Percentiles rank a stretch among this genome's conserved stretches.
Evolutionary conservation across 176 grass and related monocot species (phyloP).

Genomic region (Musa beccarii): DNA sequence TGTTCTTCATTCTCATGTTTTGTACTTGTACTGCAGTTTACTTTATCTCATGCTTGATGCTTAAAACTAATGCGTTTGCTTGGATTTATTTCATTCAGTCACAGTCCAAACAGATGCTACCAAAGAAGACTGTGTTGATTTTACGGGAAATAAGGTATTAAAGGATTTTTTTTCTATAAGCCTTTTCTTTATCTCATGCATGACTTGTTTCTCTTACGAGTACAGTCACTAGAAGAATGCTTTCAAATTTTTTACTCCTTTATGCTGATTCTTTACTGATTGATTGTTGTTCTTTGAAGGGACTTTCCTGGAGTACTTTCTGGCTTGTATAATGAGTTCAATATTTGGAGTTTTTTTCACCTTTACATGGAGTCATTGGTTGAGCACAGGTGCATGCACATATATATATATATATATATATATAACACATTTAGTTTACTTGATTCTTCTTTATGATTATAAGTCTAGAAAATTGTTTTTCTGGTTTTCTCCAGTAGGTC

Average conservation of each 20-base stretch:
- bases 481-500: constrained; percentile 34
- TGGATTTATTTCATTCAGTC: constrained; percentile 55
- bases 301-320: constrained; percentile 69
- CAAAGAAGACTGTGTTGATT: constrained; percentile 72
- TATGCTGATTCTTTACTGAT: neutral
- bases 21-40: neutral
- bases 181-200: neutral
- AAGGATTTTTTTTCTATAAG: neutral
- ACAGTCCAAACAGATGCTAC: constrained; percentile 45
- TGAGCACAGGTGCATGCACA: constrained; percentile 52
- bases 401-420: constrained; percentile 16
- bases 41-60: neutral
- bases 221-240: too few species aligned
- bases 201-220: neutral
- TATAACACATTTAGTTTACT: constrained; percentile 5
- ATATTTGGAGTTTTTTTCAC: constrained; percentile 59
- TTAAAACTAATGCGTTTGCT: neutral
- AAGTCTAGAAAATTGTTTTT: constrained; percentile 16
- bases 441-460: constrained; percentile 2
- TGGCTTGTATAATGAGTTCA: constrained; percentile 66
- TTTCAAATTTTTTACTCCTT: neutral
- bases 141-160: constrained; percentile 54
- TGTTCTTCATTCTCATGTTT: neutral
- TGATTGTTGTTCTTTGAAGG: constrained; percentile 30
- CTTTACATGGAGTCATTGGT: constrained; percentile 77